Evolutionary conservation across 139 green algal species (phyloP).

Genomic region (Chlorella sp.): DNA sequence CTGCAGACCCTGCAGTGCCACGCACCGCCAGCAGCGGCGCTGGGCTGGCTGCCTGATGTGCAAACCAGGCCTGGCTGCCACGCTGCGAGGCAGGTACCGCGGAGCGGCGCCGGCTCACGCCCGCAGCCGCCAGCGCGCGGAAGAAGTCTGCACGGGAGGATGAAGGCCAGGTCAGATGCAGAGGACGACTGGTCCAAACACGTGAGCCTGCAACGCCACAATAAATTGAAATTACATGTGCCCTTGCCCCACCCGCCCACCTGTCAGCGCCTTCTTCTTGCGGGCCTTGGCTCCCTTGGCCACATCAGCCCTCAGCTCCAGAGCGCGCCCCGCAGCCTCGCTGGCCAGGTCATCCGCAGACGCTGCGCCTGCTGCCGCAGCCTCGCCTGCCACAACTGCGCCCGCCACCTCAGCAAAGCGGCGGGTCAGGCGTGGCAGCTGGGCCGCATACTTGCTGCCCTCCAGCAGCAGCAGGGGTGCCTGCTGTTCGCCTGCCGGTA

Average conservation of each 20-base stretch:
- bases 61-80: conserved; percentile 57
- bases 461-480: not conserved
- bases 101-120: conserved; percentile 64
- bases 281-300: conserved; percentile 77
- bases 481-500: not conserved
- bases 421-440: conserved; percentile 31
- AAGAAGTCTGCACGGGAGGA: conserved; percentile 48
- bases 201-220: too few species aligned
- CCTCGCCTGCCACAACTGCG: not conserved
- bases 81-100: conserved; percentile 72
- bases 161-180: too few species aligned
- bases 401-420: conserved; percentile 24
- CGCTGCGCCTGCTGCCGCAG: conserved; percentile 9
- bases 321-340: conserved; percentile 57
- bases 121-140: conserved; percentile 68
- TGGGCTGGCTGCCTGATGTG: conserved; percentile 11
- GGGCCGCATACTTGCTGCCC: conserved; percentile 36
- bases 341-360: conserved; percentile 65
- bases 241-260: too few species aligned
- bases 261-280: conserved; percentile 95
- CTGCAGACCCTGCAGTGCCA: not conserved
- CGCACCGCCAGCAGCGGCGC: not conserved
- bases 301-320: conserved; percentile 63
- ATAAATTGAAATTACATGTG: too few species aligned
- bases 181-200: too few species aligned